Evolutionary conservation across 805 yeast species (phyloP).

Genomic region (Priceomyces fermenticarens): DNA sequence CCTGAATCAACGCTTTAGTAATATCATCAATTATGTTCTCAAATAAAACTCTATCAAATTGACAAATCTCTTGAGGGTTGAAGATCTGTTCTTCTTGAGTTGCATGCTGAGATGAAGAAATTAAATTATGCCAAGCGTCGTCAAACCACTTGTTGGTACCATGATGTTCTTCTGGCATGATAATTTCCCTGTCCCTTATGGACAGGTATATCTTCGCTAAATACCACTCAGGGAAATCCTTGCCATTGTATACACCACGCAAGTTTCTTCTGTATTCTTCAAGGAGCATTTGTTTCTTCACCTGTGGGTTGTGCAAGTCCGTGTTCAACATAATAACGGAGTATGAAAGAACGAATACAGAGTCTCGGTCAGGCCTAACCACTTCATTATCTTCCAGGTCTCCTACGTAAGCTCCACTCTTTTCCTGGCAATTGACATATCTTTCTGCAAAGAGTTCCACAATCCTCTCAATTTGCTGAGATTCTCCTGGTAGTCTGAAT

Average conservation of each 20-base stretch:
- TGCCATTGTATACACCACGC: conserved; percentile 71
- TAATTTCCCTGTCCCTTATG: conserved; percentile 81
- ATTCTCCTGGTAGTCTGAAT: conserved; percentile 94
- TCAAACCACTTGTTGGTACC: conserved; percentile 92
- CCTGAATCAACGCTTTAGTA: conserved; percentile 68
- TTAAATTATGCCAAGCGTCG: conserved; percentile 73
- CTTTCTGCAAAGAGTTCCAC: conserved; percentile 83
- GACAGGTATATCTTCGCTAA: conserved; percentile 76
- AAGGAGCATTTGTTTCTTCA: conserved; percentile 85
- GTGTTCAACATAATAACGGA: conserved; percentile 94
- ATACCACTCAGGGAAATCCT: conserved; percentile 85
- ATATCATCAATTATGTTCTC: conserved; percentile 59
- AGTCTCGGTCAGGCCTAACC: conserved; percentile 76
- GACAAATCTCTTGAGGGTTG: conserved; percentile 32
- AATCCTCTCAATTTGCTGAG: conserved; percentile 92
- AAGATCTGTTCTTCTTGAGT: conserved; percentile 19
- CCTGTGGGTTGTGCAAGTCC: conserved; percentile 88
- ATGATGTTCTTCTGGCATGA: conserved; percentile 97
- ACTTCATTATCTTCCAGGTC: conserved; percentile 29
- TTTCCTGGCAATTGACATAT: conserved; percentile 61
- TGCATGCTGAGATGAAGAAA: conserved; percentile 46
- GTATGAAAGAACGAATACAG: conserved; percentile 85
- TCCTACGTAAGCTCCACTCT: conserved; percentile 3
- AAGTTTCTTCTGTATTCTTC: conserved; percentile 79
- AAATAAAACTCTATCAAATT: conserved; percentile 73